A percentile compares a stretch with the other conserved stretches of the same genome.
phyloP scores from a whole-genome alignment of 768 basidiomycete genomes.

The Roridomyces roridus region DNA sequence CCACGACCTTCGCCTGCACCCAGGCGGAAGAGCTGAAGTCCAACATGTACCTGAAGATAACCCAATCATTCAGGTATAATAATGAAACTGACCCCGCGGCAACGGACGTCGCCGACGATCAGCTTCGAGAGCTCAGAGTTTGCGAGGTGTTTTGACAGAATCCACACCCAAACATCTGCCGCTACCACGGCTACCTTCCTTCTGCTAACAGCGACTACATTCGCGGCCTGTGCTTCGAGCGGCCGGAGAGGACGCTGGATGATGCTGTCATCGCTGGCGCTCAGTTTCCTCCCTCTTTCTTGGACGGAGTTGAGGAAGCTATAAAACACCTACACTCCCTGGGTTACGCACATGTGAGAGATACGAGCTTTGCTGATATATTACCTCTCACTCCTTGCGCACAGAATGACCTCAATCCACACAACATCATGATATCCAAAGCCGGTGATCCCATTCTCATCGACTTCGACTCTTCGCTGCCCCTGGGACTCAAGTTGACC shows the following conservation, averaged over 20 bases:
- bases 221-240: slow-evolving; percentile 5
- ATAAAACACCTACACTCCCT: neutral
- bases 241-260: neutral
- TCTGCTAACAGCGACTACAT: neutral
- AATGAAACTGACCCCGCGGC: neutral
- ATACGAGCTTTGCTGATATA: too few species aligned
- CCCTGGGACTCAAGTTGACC: neutral
- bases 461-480: slow-evolving; percentile 4
- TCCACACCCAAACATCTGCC: slow-evolving; percentile 4
- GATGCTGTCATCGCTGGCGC: neutral
- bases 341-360: slow-evolving; percentile 3
- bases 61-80: neutral
- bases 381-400: too few species aligned
- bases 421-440: slow-evolving; percentile 1
- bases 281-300: neutral
- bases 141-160: neutral
- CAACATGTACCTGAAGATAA: neutral
- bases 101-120: neutral
- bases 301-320: neutral
- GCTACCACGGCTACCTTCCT: slow-evolving; percentile 2
- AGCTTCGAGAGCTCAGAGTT: slow-evolving; percentile 1
- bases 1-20: neutral
- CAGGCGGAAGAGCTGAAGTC: neutral
- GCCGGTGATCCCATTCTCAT: neutral
- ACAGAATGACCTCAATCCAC: slow-evolving; percentile 4